Conservation (phyloP, 2,329 filamentous ascomycete genomes). For the Fusarium anguioides region DNA sequence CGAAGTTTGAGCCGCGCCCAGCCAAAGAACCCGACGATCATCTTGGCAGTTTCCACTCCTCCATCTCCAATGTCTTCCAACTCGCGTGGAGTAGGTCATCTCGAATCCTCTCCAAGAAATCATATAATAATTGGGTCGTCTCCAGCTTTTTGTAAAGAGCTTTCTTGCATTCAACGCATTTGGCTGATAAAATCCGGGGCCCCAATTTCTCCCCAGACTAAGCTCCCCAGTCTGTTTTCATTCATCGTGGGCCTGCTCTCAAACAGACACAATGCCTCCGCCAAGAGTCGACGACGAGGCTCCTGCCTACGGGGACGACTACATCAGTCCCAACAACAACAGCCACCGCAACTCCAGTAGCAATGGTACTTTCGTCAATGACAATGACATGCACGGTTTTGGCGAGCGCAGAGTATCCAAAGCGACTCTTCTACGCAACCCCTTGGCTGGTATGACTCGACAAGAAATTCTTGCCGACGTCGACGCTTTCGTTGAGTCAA, state of each 20-base stretch:
- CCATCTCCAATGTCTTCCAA: conserved; percentile 1
- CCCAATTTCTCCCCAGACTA: conserved; percentile 20
- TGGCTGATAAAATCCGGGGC: conserved; percentile 9
- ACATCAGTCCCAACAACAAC: not conserved
- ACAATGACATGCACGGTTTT: conserved; percentile 9
- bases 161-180: not conserved
- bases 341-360: conserved; percentile 33
- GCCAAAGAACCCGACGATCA: conserved; percentile 34
- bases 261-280: conserved; percentile 39
- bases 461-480: conserved; percentile 51
- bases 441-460: conserved; percentile 45
- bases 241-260: not conserved
- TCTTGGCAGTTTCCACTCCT: conserved; percentile 39
- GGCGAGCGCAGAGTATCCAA: conserved; percentile 33
- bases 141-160: not conserved
- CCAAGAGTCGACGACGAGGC: conserved; percentile 42
- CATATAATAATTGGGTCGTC: conserved; percentile 27
- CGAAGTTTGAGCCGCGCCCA: conserved; percentile 19
- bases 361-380: conserved; percentile 36
- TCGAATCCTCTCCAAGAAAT: not conserved
- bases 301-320: conserved; percentile 27
- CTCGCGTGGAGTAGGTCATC: not conserved
- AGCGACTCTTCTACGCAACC: conserved; percentile 48
- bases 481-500: conserved; percentile 50
- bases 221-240: not conserved